These are phyloP conservation scores for Colletotrichum caudatum DNA, from an alignment of 2,329 filamentous ascomycete genomes.

Conservation along the genomic window DNA sequence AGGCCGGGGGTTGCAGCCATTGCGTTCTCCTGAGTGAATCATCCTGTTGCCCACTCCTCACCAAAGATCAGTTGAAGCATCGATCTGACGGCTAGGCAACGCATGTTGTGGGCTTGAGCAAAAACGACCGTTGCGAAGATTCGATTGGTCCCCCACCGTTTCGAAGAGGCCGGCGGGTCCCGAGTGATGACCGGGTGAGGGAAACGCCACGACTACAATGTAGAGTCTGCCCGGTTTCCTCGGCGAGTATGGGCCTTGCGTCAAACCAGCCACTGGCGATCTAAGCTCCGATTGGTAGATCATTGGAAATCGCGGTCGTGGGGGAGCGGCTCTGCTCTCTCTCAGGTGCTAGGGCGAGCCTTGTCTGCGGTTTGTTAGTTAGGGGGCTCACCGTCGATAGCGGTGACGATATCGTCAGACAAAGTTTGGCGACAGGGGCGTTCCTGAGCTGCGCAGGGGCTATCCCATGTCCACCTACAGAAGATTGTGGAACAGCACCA, in stretches of 20 bases:
- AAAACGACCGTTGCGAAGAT: slow-evolving; percentile 26
- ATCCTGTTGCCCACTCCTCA: slow-evolving; percentile 30
- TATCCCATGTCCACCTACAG: slow-evolving; percentile 8
- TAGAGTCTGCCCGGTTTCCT: slow-evolving; percentile 23
- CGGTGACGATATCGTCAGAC: slow-evolving; percentile 23
- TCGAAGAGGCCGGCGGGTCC: slow-evolving; percentile 35
- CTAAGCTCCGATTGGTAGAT: slow-evolving; percentile 37
- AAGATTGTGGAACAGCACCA: slow-evolving; percentile 34
- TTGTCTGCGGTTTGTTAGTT: slow-evolving; percentile 28
- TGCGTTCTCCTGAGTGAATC: slow-evolving; percentile 13
- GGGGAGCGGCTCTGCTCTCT: slow-evolving; percentile 23
- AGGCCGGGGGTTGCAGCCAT: slow-evolving; percentile 22
- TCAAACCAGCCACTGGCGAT: slow-evolving; percentile 30
- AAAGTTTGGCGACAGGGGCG: slow-evolving; percentile 37
- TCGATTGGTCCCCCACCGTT: slow-evolving; percentile 36
- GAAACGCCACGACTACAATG: slow-evolving; percentile 26
- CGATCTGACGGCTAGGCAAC: slow-evolving; percentile 35
- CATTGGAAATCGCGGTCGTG: slow-evolving; percentile 24
- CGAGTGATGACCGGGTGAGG: slow-evolving; percentile 16
- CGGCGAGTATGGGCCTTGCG: slow-evolving; percentile 32
- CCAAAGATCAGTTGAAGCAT: slow-evolving; percentile 40
- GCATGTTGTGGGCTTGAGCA: slow-evolving; percentile 12
- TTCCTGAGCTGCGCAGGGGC: slow-evolving; percentile 35
- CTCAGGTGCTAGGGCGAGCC: slow-evolving; percentile 25
- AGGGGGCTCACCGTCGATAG: slow-evolving; percentile 35